phyloP scores from a whole-genome alignment of 306 rosid species.

The Castanea sativa region DNA sequence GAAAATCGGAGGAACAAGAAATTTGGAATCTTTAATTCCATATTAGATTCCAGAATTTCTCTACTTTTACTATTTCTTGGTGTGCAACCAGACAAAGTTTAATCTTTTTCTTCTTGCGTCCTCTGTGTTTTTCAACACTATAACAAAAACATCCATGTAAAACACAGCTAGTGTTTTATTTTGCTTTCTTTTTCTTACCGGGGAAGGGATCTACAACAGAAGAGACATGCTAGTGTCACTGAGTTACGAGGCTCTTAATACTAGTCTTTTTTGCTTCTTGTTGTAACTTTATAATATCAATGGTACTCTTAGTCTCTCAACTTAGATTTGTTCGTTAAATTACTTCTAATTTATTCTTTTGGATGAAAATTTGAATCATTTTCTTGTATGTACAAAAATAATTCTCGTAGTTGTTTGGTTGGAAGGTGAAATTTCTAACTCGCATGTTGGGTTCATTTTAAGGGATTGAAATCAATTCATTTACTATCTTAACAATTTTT shows the following conservation, averaged over 20 bases:
- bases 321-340: neutral
- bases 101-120: neutral
- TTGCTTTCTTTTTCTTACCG: neutral
- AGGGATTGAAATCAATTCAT: neutral
- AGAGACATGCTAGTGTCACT: no score
- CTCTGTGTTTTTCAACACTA: neutral
- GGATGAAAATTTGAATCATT: no score
- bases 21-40: neutral
- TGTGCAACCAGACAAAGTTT: neutral
- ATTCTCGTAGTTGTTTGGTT: neutral
- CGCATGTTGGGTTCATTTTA: neutral
- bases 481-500: neutral
- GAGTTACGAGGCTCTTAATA: no score
- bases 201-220: no score
- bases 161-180: neutral
- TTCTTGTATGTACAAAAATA: neutral
- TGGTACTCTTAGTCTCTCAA: neutral
- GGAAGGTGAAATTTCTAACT: no score
- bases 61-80: neutral
- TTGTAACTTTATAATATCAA: neutral
- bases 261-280: no score
- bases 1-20: conserved; percentile 4
- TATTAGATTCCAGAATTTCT: neutral
- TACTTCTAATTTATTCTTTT: no score
- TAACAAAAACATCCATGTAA: conserved; percentile 2